These are phyloP conservation scores for Neonectria faginata DNA, from an alignment of 2,329 filamentous ascomycete genomes.

Conservation along the genomic window DNA sequence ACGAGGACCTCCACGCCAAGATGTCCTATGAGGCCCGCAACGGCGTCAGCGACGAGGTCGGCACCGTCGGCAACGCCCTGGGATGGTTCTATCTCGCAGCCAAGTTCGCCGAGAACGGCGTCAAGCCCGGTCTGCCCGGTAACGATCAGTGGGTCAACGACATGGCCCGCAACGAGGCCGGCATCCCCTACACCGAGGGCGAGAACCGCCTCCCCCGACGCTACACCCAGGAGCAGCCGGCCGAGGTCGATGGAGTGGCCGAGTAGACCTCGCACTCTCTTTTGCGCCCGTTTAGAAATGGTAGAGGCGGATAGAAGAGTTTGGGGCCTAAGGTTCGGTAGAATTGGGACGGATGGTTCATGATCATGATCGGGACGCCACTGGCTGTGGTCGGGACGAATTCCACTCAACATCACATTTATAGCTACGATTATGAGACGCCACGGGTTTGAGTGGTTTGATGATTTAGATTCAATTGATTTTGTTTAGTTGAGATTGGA, in stretches of 20 bases:
- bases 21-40: conserved; percentile 74
- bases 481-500: background rate
- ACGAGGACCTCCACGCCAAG: conserved; percentile 71
- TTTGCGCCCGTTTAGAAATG: background rate
- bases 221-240: conserved; percentile 41
- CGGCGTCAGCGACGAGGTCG: conserved; percentile 83
- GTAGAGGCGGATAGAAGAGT: conserved; percentile 10
- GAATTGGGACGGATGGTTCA: conserved; percentile 32
- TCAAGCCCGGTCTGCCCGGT: conserved; percentile 63
- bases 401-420: conserved; percentile 33
- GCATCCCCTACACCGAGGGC: conserved; percentile 65
- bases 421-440: conserved; percentile 25
- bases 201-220: conserved; percentile 70
- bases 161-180: conserved; percentile 62
- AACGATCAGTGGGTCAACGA: conserved; percentile 63
- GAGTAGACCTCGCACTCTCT: conserved; percentile 13
- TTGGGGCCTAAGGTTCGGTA: conserved; percentile 16
- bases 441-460: conserved; percentile 14
- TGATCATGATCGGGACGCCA: conserved; percentile 28
- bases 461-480: conserved; percentile 14
- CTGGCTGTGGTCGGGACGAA: conserved; percentile 23
- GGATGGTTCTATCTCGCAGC: conserved; percentile 83
- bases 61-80: conserved; percentile 82
- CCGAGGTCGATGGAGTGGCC: conserved; percentile 28
- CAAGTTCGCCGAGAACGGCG: conserved; percentile 68